Evolutionary conservation across 2,329 filamentous ascomycete species (phyloP).

Genomic region (Aaosphaeria arxii): DNA sequence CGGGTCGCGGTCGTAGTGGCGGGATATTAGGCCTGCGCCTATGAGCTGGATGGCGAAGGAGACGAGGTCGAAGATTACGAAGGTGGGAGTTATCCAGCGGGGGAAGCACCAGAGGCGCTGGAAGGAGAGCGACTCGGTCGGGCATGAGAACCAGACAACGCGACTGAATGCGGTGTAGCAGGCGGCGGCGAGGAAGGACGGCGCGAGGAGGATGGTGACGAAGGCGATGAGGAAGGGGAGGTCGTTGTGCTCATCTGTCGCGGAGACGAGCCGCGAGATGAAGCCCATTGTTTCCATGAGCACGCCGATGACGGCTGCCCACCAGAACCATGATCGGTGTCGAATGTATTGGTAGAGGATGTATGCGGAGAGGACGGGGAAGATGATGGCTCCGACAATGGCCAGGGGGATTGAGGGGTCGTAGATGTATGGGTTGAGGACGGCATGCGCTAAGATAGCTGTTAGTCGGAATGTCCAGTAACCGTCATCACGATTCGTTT

Average conservation of each 20-base stretch:
- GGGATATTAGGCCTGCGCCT: constrained; percentile 43
- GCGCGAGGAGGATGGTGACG: constrained; percentile 48
- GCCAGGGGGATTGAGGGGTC: constrained; percentile 46
- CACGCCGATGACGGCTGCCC: constrained; percentile 30
- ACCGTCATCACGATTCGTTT: background rate
- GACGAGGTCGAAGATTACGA: constrained; percentile 48
- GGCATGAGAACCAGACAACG: constrained; percentile 42
- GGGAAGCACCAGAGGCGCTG: constrained; percentile 42
- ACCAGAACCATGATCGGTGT: constrained; percentile 37
- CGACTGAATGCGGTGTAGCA: constrained; percentile 51
- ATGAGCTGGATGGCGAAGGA: constrained; percentile 47
- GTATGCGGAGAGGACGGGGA: constrained; percentile 32
- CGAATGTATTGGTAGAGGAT: constrained; percentile 33
- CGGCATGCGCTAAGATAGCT: constrained; percentile 6
- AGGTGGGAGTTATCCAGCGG: constrained; percentile 46
- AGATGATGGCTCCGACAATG: constrained; percentile 41
- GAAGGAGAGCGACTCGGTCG: constrained; percentile 39
- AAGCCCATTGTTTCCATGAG: constrained; percentile 52
- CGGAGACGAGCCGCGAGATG: constrained; percentile 47
- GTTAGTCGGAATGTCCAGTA: background rate
- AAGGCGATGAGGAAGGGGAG: constrained; percentile 41
- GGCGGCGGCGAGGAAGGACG: constrained; percentile 49
- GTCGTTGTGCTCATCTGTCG: constrained; percentile 27
- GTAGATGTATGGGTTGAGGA: constrained; percentile 48
- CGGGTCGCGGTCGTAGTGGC: constrained; percentile 24